phyloP scores from a whole-genome alignment of 306 rosid genomes.

The Potentilla sterilis region DNA sequence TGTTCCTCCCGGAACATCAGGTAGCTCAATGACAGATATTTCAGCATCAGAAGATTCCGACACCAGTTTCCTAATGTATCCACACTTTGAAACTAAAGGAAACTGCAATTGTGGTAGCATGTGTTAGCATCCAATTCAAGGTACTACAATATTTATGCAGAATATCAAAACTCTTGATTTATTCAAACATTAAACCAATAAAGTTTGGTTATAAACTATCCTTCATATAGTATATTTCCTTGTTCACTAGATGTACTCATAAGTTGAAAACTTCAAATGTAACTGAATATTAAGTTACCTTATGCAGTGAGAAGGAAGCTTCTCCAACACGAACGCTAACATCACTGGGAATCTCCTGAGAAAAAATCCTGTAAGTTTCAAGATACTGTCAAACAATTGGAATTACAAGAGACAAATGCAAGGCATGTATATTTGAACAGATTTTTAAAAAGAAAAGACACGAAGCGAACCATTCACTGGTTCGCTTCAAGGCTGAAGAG shows the following conservation, averaged over 20 bases:
- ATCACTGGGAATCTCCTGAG: conserved; percentile 97
- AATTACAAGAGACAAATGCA: conserved; percentile 3
- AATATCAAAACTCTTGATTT: not conserved
- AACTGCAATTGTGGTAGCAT: conserved; percentile 49
- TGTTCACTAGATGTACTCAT: not conserved
- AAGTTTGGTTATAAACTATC: not conserved
- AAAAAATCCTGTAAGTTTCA: conserved; percentile 75
- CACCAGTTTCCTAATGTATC: conserved; percentile 66
- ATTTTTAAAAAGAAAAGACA: not conserved
- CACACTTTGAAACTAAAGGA: conserved; percentile 87
- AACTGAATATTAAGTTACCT: conserved; percentile 49
- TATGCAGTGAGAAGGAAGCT: conserved; percentile 75
- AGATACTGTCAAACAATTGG: conserved; percentile 12
- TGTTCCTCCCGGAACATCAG: conserved; percentile 78
- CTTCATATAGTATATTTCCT: not conserved
- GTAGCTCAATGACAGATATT: conserved; percentile 52
- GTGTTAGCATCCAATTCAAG: conserved; percentile 4
- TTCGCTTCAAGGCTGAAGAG: conserved; percentile 81
- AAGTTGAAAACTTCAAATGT: conserved; percentile 14
- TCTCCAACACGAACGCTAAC: conserved; percentile 70
- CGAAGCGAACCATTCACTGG: conserved; percentile 85
- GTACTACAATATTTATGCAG: not conserved
- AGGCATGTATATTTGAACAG: conserved; percentile 5
- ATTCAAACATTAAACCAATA: not conserved
- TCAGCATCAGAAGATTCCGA: conserved; percentile 73